Percentiles rank a stretch among this genome's conserved stretches.
phyloP scores from a whole-genome alignment of 768 basidiomycete species.

The Dentipellis fragilis region DNA sequence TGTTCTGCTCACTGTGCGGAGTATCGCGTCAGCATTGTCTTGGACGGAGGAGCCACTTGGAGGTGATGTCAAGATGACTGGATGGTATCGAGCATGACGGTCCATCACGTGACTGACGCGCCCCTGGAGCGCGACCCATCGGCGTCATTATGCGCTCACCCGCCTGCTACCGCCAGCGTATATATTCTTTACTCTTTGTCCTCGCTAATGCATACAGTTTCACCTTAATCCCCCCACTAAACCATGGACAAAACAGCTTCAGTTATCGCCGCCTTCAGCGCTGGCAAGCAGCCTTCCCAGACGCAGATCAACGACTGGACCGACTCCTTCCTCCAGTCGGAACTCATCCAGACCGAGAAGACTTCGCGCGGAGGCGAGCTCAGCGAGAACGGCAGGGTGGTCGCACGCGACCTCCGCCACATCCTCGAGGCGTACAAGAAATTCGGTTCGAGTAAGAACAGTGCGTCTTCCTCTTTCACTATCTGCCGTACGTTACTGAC shows the following conservation, averaged over 20 bases:
- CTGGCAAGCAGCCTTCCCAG: conserved; percentile 61
- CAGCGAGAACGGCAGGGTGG: conserved; percentile 41
- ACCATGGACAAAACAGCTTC: conserved; percentile 56
- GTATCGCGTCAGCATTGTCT: no score
- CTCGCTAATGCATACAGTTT: not conserved
- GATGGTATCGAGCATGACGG: not conserved
- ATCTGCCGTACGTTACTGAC: not conserved
- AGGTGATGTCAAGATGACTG: not conserved
- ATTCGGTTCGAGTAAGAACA: conserved; percentile 46
- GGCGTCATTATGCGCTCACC: conserved; percentile 2
- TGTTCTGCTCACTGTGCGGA: no score
- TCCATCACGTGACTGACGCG: not conserved
- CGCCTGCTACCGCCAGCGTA: not conserved
- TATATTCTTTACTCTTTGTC: not conserved
- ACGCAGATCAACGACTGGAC: conserved; percentile 43
- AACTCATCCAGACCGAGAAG: conserved; percentile 37
- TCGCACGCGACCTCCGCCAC: conserved; percentile 39
- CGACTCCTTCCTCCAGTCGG: conserved; percentile 43
- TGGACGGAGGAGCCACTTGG: no score
- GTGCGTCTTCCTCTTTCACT: conserved; percentile 22
- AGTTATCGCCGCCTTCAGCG: conserved; percentile 55
- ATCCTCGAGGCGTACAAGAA: conserved; percentile 50
- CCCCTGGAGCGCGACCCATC: not conserved
- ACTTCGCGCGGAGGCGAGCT: conserved; percentile 30
- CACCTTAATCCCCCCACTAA: not conserved